Percentiles rank a stretch among this genome's conserved stretches.
These are phyloP conservation scores for Cystofilobasidium ferigula DNA, from an alignment of 768 basidiomycete species.

Conservation along the genomic window DNA sequence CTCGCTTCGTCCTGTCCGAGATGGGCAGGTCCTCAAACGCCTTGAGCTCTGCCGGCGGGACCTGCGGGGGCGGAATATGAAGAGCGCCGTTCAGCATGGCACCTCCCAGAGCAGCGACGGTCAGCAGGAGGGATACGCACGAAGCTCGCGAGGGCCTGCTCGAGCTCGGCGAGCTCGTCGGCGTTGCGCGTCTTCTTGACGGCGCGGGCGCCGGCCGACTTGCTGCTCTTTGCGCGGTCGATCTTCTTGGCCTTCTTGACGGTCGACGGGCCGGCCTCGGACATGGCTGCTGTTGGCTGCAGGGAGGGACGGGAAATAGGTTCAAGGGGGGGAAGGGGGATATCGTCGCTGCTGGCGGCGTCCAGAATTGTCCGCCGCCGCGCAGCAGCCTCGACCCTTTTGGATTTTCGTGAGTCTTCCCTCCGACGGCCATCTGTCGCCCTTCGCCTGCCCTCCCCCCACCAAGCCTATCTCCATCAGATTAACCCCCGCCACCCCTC, in stretches of 20 bases:
- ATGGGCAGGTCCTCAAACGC: slow-evolving; percentile 19
- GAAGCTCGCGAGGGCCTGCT: slow-evolving; percentile 35
- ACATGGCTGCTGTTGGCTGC: background rate
- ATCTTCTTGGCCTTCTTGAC: slow-evolving; percentile 5
- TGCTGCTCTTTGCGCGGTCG: slow-evolving; percentile 1
- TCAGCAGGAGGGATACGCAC: slow-evolving; percentile 30
- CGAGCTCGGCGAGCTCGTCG: slow-evolving; percentile 36
- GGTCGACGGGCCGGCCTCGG: background rate
- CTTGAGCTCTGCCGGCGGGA: slow-evolving; percentile 45
- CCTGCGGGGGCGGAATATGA: slow-evolving; percentile 40
- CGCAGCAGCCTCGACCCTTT: too few species aligned
- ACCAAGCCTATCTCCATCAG: background rate
- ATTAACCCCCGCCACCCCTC: too few species aligned
- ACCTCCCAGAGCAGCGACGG: background rate
- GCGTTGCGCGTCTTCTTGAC: slow-evolving; percentile 33
- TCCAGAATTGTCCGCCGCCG: too few species aligned
- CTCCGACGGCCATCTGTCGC: too few species aligned
- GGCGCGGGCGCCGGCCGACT: background rate
- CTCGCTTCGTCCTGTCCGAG: slow-evolving; percentile 24
- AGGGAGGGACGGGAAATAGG: background rate
- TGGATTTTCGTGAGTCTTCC: too few species aligned
- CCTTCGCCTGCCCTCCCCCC: background rate
- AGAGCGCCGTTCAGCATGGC: background rate
- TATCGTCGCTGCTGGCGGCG: too few species aligned
- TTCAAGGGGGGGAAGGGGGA: background rate